Evolutionary conservation across 164 flowering plant genomes (phyloP).

Genomic region (Aristolochia fimbriata): DNA sequence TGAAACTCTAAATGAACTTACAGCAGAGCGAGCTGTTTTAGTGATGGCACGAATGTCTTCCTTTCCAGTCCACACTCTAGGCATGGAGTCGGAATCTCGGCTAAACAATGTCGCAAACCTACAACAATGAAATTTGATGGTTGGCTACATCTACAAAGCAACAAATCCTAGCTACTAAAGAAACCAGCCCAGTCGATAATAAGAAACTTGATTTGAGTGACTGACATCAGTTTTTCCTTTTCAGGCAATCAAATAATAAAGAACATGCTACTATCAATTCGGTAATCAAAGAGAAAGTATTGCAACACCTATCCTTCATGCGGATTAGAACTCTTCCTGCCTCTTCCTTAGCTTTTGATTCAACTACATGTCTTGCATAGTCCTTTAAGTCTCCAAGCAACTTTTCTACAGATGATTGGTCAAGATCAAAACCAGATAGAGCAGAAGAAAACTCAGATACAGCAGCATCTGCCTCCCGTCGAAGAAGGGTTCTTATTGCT

Average conservation of each 20-base stretch:
- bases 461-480: slow-evolving; percentile 67
- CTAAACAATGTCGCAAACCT: slow-evolving; percentile 85
- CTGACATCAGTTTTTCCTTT: not conserved
- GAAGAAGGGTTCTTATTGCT: slow-evolving; percentile 74
- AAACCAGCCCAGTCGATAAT: too few species aligned
- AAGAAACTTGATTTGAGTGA: too few species aligned
- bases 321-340: slow-evolving; percentile 81
- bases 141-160: too few species aligned
- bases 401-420: slow-evolving; percentile 42
- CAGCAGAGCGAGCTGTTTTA: slow-evolving; percentile 84
- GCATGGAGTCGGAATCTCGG: slow-evolving; percentile 95
- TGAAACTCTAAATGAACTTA: slow-evolving; percentile 17
- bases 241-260: not conserved
- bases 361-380: slow-evolving; percentile 72
- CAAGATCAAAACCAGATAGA: slow-evolving; percentile 82
- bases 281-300: too few species aligned
- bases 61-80: slow-evolving; percentile 94
- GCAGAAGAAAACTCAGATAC: slow-evolving; percentile 58
- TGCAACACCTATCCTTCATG: slow-evolving; percentile 85
- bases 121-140: too few species aligned
- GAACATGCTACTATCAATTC: not conserved
- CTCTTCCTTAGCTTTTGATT: slow-evolving; percentile 79
- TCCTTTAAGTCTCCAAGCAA: slow-evolving; percentile 48
- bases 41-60: slow-evolving; percentile 91
- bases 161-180: too few species aligned